phyloP scores from a whole-genome alignment of 2,329 filamentous ascomycete genomes.

The Emericellopsis atlantica region DNA sequence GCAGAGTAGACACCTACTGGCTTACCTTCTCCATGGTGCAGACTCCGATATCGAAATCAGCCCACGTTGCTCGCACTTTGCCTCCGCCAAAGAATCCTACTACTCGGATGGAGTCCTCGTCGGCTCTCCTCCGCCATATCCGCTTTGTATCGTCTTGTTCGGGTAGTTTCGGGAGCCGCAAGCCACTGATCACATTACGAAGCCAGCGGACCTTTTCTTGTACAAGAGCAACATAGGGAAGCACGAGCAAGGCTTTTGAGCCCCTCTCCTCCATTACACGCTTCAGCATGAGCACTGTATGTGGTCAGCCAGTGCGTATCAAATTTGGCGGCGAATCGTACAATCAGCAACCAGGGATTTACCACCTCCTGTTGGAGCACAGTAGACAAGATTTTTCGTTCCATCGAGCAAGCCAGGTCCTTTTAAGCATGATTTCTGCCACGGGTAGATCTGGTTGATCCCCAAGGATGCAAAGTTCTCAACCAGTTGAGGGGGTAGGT shows the following conservation, averaged over 20 bases:
- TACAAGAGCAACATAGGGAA: slow-evolving; percentile 69
- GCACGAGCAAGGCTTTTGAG: slow-evolving; percentile 57
- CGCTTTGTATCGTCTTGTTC: slow-evolving; percentile 16
- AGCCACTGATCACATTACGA: slow-evolving; percentile 49
- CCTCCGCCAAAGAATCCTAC: slow-evolving; percentile 66
- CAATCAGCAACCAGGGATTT: slow-evolving; percentile 61
- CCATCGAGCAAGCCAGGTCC: slow-evolving; percentile 54
- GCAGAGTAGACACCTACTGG: too few species aligned
- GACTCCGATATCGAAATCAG: slow-evolving; percentile 64
- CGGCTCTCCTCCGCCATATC: slow-evolving; percentile 40
- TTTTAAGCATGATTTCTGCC: slow-evolving; percentile 65
- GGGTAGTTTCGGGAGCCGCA: slow-evolving; percentile 26
- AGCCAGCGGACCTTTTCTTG: slow-evolving; percentile 71
- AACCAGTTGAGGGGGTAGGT: slow-evolving; percentile 45
- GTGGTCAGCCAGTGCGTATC: not conserved
- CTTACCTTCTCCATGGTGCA: slow-evolving; percentile 64
- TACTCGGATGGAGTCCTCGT: slow-evolving; percentile 49
- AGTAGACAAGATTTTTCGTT: slow-evolving; percentile 62
- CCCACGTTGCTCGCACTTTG: slow-evolving; percentile 53
- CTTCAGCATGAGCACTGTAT: slow-evolving; percentile 49
- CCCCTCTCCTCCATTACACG: slow-evolving; percentile 49
- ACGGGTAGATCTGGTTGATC: slow-evolving; percentile 64
- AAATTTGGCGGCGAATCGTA: slow-evolving; percentile 11
- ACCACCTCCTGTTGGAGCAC: slow-evolving; percentile 65
- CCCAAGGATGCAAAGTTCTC: slow-evolving; percentile 53